phyloP scores from a whole-genome alignment of 225 moss, liverwort and hornwort species.

The Pleurozium schreberi region DNA sequence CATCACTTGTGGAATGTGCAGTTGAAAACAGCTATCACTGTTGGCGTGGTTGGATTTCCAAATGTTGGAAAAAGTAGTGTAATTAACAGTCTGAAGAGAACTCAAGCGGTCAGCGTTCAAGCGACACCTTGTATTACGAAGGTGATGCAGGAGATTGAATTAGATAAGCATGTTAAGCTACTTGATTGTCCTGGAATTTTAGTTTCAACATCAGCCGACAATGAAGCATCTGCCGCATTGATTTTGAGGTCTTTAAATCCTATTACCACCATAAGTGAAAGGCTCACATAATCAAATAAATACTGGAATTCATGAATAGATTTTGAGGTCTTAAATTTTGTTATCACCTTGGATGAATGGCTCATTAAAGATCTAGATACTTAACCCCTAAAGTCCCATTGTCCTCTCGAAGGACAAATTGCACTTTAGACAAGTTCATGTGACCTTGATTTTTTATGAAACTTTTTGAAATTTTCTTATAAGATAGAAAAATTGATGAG shows the following conservation, averaged over 20 bases:
- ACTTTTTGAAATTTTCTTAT: too few species aligned
- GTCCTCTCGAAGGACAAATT: too few species aligned
- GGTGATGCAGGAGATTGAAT: constrained; percentile 71
- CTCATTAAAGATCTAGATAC: not conserved
- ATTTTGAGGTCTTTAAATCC: not conserved
- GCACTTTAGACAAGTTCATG: too few species aligned
- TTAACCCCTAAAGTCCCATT: too few species aligned
- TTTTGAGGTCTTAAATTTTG: not conserved
- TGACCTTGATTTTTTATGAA: too few species aligned
- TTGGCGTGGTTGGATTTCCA: constrained; percentile 82
- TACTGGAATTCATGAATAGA: not conserved
- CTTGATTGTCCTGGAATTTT: constrained; percentile 90
- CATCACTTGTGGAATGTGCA: constrained; percentile 8
- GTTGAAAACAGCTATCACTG: constrained; percentile 67
- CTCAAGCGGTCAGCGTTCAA: constrained; percentile 65
- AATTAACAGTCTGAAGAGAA: constrained; percentile 81
- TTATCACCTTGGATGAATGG: not conserved
- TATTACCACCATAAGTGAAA: fast-evolving
- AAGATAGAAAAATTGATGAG: too few species aligned
- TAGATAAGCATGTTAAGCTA: constrained; percentile 78
- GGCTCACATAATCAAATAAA: too few species aligned
- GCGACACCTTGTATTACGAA: constrained; percentile 74
- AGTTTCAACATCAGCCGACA: constrained; percentile 48
- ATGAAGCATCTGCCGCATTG: constrained; percentile 54
- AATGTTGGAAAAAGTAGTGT: constrained; percentile 95